Base-by-base conservation (phyloP, 306 rosid species). In the Corylus heterophylla region DNA sequence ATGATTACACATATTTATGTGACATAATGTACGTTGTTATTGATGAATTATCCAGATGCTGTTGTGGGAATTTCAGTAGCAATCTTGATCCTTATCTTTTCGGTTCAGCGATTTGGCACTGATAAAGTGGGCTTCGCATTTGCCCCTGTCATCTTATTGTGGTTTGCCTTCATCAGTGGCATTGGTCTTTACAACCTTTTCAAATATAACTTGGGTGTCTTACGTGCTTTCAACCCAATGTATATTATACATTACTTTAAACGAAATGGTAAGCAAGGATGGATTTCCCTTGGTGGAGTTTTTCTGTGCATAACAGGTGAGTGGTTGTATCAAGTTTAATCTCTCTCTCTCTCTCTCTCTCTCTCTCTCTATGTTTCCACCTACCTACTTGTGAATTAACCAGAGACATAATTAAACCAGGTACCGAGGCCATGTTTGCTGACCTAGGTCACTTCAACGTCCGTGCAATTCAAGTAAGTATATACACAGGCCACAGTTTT, bases 351-450 rank as follows among this genome's bases (percentile, higher is more conserved):
- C 35, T 31, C 35, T 31, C 35, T 29, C 31, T 29, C 31, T 31
- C 35, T 31, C 35, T 31, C 35, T 13, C 44, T 52, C 2, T 5
- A 10, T 17, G 16, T 4, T 10, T 44, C 22, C 12, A 48, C 12
- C 7, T 48, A 48, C 49, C 50, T 55, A 5, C n/a, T 12, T 12
- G 7, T 54, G 31, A 56, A 47, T 54, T 50, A 27, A 56, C 11
- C 31, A 1, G n/a, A 50, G 45, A 50, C 17, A n/a, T 31, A 31
- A 31, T 31, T 18, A 7, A 55, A 58, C 59, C 69, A 90, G 97
- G 98, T 10, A 81, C 98, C 2, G 97, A 94, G 77, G 98, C 98
- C 73, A 91, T 93, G 98, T 93, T 93, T 81, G 98, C 98, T 47
- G 98, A 93, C 80, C 86, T 94, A 78, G 98, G 98, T 50, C 98